Base-by-base conservation (phyloP, 176 grass and related monocot genomes). In the Triticum urartu region DNA sequence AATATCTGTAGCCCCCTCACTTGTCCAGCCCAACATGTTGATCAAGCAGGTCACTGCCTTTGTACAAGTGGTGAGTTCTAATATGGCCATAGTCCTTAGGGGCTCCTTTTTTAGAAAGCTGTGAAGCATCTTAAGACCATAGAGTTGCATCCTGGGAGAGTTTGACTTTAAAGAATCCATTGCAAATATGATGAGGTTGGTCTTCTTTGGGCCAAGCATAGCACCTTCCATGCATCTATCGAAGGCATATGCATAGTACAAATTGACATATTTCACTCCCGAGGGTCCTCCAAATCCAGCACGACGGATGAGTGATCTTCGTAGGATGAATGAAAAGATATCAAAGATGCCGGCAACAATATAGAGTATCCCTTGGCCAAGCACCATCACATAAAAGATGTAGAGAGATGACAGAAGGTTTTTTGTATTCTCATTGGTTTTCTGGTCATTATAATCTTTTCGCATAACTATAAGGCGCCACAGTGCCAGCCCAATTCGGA, bases 71-170 rank as follows among this genome's bases (percentile, higher is more conserved):
- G 34, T 15, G 1, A 79, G 21, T 63, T 63, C 7, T 40, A 6
- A 62, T 6, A 40, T 28, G 11, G 18, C 18, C 5, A 5, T 20
- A 33, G 56, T 24, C 59, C 5, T 79, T 1, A 24, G 8, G 35
- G 59, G 34, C 13, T 25, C 77, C 11, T 14, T 42, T 39, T 43
- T 7, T 1, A 64, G 21, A 28, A 40, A 9, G 13, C 0, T 64
- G 22, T 79, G 60, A 12, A 79, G 12, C 35, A 79, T 79, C 4
- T n/a, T n/a, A 79, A 79, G 58, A 12, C 77, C 77, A 40, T 40
- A 64, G 1, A 64, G 59, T 12, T 78, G 75, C 75, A 21, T 28
- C 50, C 36, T 59, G 28, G 15, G 20, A 10, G 77, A 63, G 11
- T 39, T 9, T 36, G 75, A 58, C 17, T 78, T 33, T 4, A 59